phyloP scores from a whole-genome alignment of 768 basidiomycete species.

The Jaapia argillacea region DNA sequence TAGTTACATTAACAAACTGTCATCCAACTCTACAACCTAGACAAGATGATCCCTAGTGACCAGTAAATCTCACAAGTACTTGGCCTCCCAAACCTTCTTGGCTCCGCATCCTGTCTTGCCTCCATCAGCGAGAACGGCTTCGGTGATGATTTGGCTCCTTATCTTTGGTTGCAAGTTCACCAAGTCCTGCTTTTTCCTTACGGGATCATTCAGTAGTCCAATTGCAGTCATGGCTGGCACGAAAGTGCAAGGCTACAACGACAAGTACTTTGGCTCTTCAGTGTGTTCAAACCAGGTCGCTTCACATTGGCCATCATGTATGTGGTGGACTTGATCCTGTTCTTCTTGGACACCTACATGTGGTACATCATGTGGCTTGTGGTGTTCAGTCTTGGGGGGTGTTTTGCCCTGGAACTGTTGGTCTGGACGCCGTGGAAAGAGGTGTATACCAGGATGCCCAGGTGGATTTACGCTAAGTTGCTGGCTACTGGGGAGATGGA shows the following conservation, averaged over 20 bases:
- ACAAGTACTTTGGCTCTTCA: constrained; percentile 67
- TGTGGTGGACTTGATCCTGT: constrained; percentile 93
- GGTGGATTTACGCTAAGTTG: constrained; percentile 96
- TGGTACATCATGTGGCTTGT: constrained; percentile 99
- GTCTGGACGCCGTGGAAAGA: constrained; percentile 99
- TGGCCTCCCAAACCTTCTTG: constrained; percentile 98
- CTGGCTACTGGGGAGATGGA: constrained; percentile 98
- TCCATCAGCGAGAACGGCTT: constrained; percentile 66
- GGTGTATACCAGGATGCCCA: constrained; percentile 90
- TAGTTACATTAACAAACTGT: constrained; percentile 70
- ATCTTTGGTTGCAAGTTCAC: constrained; percentile 94
- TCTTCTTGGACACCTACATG: constrained; percentile 99
- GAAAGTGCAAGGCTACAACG: constrained; percentile 83
- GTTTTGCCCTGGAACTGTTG: constrained; percentile 86
- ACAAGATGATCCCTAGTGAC: constrained; percentile 96
- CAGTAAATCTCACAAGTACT: constrained; percentile 94
- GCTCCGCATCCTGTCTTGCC: constrained; percentile 86
- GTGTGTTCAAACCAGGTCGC: constrained; percentile 89
- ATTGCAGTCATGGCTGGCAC: constrained; percentile 96
- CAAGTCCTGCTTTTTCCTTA: constrained; percentile 98
- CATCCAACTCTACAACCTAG: constrained; percentile 87
- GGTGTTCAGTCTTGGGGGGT: constrained; percentile 86
- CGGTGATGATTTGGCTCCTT: constrained; percentile 81
- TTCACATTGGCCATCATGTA: constrained; percentile 98
- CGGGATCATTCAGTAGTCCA: constrained; percentile 94